A percentile compares a stretch with the other conserved stretches of the same genome.
These are phyloP conservation scores for Zoysia matrella DNA, from an alignment of 202 grass and related monocot species.

Conservation along the genomic window DNA sequence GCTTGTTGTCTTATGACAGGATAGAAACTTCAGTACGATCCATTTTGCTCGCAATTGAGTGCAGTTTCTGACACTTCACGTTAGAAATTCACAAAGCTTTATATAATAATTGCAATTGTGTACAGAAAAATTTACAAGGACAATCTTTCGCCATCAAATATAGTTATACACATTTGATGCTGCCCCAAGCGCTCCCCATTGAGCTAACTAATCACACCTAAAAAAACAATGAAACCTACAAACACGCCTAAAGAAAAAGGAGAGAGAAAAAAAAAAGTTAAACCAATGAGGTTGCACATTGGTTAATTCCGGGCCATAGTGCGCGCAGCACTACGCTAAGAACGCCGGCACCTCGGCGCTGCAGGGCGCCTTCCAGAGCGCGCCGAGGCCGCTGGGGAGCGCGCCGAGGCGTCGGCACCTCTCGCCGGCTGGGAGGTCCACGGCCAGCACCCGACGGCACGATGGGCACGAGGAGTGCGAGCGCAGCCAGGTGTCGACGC, in stretches of 20 bases:
- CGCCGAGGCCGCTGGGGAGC: constrained; percentile 38
- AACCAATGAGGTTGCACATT: constrained; percentile 23
- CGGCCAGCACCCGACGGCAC: constrained; percentile 55
- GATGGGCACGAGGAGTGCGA: constrained; percentile 68
- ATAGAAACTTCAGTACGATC: not conserved
- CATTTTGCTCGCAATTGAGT: not conserved
- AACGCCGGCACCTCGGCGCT: constrained; percentile 32
- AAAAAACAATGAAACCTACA: constrained; percentile 34
- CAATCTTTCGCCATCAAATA: not conserved
- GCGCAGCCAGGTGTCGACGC: constrained; percentile 82
- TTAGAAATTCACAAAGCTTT: constrained; percentile 14
- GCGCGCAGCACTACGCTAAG: constrained; percentile 30
- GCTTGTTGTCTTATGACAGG: not conserved
- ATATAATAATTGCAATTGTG: constrained; percentile 30
- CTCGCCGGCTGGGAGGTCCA: constrained; percentile 41
- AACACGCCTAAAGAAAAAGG: not conserved
- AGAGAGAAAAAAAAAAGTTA: not conserved
- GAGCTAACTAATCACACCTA: constrained; percentile 16
- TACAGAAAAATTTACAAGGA: constrained; percentile 49
- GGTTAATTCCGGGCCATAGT: constrained; percentile 16
- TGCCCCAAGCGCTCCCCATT: not conserved
- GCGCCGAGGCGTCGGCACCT: constrained; percentile 40
- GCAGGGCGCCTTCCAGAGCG: constrained; percentile 51
- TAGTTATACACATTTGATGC: constrained; percentile 26
- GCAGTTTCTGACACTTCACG: not conserved